Conservation (phyloP, 2,329 filamentous ascomycete genomes). For the Davidsoniella eucalypti region DNA sequence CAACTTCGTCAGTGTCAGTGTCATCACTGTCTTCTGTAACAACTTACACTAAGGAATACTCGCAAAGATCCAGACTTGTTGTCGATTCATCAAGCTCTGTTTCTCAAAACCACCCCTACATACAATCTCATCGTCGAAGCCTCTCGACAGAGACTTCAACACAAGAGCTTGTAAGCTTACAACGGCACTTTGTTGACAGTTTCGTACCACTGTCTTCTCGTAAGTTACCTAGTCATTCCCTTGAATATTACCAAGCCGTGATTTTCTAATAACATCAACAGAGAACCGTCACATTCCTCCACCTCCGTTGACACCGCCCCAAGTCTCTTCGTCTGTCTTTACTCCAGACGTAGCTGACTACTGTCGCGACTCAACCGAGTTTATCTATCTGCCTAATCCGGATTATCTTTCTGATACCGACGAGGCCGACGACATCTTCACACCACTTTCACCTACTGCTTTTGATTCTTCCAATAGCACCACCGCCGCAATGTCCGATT, state of each 20-base stretch:
- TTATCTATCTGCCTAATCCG: slow-evolving; percentile 34
- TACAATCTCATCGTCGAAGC: neutral
- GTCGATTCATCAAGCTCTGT: neutral
- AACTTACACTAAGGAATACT: slow-evolving; percentile 7
- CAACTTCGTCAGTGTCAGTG: neutral
- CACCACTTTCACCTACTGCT: neutral
- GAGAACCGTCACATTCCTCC: slow-evolving; percentile 19
- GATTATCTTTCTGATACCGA: slow-evolving; percentile 27
- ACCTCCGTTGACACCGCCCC: slow-evolving; percentile 33
- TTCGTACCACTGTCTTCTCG: neutral
- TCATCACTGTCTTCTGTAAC: slow-evolving; percentile 2
- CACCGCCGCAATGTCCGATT: slow-evolving; percentile 13
- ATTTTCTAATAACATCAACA: neutral
- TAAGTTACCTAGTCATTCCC: neutral
- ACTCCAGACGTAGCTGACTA: slow-evolving; percentile 21
- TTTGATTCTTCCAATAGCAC: slow-evolving; percentile 15
- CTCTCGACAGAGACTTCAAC: neutral
- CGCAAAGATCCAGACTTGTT: neutral
- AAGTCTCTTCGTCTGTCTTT: slow-evolving; percentile 26
- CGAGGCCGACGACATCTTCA: slow-evolving; percentile 11
- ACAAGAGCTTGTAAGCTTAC: slow-evolving; percentile 3
- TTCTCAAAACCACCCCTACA: neutral
- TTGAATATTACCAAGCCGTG: neutral
- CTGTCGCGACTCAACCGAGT: slow-evolving; percentile 18
- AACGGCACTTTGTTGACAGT: slow-evolving; percentile 2